A percentile compares a stretch with the other conserved stretches of the same genome.
phyloP scores from a whole-genome alignment of 1,139 yeast genomes.

The Suhomyces bribrorum region DNA sequence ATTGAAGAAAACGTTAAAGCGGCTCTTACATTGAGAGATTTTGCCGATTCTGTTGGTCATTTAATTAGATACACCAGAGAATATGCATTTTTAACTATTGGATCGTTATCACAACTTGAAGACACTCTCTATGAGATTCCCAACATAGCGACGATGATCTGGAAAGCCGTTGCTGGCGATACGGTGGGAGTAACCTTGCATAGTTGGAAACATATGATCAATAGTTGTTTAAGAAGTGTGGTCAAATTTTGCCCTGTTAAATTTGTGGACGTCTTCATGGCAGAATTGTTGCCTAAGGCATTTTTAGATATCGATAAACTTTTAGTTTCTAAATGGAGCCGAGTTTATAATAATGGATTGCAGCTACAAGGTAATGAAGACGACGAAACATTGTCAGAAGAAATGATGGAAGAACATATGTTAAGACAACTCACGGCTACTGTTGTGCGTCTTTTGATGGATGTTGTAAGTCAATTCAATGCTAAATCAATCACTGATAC shows the following conservation, averaged over 20 bases:
- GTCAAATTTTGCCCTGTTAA: constrained; percentile 84
- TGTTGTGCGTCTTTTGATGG: constrained; percentile 86
- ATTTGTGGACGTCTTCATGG: constrained; percentile 68
- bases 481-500: constrained; percentile 52
- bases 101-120: constrained; percentile 87
- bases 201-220: constrained; percentile 96
- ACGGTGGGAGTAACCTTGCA: constrained; percentile 86
- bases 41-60: constrained; percentile 98
- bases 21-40: constrained; percentile 87
- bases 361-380: constrained; percentile 69
- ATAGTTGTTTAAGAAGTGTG: constrained; percentile 82
- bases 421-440: constrained; percentile 91
- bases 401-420: constrained; percentile 97
- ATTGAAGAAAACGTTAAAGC: constrained; percentile 94
- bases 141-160: constrained; percentile 68
- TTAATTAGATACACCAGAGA: constrained; percentile 93
- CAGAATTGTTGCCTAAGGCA: constrained; percentile 74
- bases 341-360: constrained; percentile 67
- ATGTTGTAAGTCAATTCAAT: constrained; percentile 75
- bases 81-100: constrained; percentile 87
- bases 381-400: constrained; percentile 88
- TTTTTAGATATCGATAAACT: constrained; percentile 72
- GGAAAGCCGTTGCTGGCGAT: constrained; percentile 87
- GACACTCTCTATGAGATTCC: constrained; percentile 88
- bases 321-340: constrained; percentile 72